Percentiles rank a stretch among this genome's conserved stretches.
phyloP scores from a whole-genome alignment of 352 stramenopile species.

The Phytophthora tubulina region DNA sequence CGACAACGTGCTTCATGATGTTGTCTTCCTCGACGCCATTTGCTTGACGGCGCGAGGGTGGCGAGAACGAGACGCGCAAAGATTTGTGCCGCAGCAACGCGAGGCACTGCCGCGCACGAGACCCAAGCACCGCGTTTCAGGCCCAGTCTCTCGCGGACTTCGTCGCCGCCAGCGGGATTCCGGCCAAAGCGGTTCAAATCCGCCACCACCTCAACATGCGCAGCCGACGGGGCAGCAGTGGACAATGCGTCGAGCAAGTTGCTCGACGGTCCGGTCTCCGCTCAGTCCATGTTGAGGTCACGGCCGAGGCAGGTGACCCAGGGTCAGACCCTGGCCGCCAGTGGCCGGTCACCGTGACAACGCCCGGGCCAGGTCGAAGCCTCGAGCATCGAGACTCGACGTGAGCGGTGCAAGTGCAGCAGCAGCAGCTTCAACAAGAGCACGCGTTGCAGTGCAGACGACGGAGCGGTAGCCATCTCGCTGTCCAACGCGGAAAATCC shows the following conservation, averaged over 20 bases:
- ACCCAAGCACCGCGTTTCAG: constrained; percentile 6
- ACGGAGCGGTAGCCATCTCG: constrained; percentile 6
- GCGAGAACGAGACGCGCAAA: constrained; percentile 20
- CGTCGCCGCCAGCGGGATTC: constrained; percentile 25
- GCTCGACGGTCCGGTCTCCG: constrained; percentile 3
- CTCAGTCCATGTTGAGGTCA: constrained; percentile 14
- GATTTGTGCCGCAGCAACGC: constrained; percentile 1
- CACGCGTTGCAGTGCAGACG: constrained; percentile 1
- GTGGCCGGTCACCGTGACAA: neutral
- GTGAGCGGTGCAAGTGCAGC: neutral
- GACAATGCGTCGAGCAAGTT: constrained; percentile 6
- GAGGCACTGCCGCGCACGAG: neutral
- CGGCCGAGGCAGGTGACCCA: constrained; percentile 8
- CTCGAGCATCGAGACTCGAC: too few relatives aligned
- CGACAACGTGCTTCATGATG: constrained; percentile 32
- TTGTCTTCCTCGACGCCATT: constrained; percentile 30
- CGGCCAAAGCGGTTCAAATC: constrained; percentile 20
- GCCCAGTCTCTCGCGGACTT: constrained; percentile 22
- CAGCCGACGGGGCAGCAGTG: constrained; percentile 22
- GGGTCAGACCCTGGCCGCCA: too few relatives aligned
- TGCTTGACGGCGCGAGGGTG: constrained; percentile 2
- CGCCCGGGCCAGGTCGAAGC: constrained; percentile 4
- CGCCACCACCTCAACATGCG: constrained; percentile 25
- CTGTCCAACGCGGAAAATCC: constrained; percentile 18
- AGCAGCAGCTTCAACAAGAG: neutral